These are phyloP conservation scores for Phytophthora hibernalis DNA, from an alignment of 352 stramenopile species.

Conservation along the genomic window DNA sequence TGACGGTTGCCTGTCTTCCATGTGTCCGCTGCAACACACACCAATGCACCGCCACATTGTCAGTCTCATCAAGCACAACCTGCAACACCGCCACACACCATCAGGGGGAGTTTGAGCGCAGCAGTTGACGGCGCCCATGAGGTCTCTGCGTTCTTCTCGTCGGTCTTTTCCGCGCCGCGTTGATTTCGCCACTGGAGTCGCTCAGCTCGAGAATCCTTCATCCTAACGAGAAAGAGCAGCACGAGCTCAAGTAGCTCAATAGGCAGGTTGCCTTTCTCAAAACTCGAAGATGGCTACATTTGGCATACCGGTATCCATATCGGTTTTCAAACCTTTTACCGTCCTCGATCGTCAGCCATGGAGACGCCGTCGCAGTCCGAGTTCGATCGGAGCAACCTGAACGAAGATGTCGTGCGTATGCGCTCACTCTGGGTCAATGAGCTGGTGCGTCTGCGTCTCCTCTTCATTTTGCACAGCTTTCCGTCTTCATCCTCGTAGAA, in stretches of 20 bases:
- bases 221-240: constrained; percentile 39
- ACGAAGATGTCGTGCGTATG: constrained; percentile 82
- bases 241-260: constrained; percentile 7
- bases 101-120: constrained; percentile 44
- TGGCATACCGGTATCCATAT: constrained; percentile 3
- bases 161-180: constrained; percentile 20
- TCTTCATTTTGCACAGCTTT: background rate
- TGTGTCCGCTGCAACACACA: constrained; percentile 20
- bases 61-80: background rate
- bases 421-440: constrained; percentile 84
- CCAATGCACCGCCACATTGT: background rate
- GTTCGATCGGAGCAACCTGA: constrained; percentile 77
- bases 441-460: constrained; percentile 46
- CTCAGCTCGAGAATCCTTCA: constrained; percentile 5
- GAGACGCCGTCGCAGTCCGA: constrained; percentile 37
- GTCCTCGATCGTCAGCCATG: constrained; percentile 12
- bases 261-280: constrained; percentile 34
- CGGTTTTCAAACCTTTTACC: constrained; percentile 17
- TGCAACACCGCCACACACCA: constrained; percentile 29
- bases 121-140: constrained; percentile 47
- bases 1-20: constrained; percentile 36
- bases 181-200: constrained; percentile 26
- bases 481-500: constrained; percentile 13
- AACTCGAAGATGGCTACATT: constrained; percentile 27
- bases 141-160: constrained; percentile 9